phyloP scores from a whole-genome alignment of 352 stramenopile species.

The Globisporangium splendens region DNA sequence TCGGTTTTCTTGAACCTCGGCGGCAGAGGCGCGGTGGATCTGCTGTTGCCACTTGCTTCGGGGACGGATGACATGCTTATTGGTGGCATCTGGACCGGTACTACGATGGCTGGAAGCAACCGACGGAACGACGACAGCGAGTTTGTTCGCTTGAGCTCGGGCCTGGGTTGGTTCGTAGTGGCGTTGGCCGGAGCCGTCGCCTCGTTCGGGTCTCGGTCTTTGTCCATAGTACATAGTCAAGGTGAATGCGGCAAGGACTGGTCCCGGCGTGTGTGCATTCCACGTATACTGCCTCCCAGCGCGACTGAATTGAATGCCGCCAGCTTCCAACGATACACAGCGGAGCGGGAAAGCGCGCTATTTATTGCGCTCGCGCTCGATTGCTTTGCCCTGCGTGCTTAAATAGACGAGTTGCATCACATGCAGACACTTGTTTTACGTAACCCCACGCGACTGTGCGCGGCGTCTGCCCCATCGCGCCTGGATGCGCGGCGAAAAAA shows the following conservation, averaged over 20 bases:
- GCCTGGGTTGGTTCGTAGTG: background rate
- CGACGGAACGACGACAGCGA: background rate
- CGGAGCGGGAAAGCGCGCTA: no score
- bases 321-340: no score
- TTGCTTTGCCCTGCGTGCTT: no score
- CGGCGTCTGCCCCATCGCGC: no score
- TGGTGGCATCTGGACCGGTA: background rate
- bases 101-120: background rate
- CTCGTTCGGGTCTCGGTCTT: background rate
- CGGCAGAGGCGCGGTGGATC: background rate
- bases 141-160: background rate
- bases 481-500: no score
- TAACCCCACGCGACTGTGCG: no score
- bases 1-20: background rate
- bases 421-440: no score
- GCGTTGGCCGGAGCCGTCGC: background rate
- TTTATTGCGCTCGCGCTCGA: no score
- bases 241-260: background rate
- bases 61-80: background rate
- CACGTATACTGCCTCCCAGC: no score
- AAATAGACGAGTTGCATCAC: no score
- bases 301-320: no score
- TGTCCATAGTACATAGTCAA: constrained; percentile 4
- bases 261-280: no score
- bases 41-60: background rate